Evolutionary conservation across 2,329 filamentous ascomycete species (phyloP).

Genomic region (Hansfordia pulvinata): DNA sequence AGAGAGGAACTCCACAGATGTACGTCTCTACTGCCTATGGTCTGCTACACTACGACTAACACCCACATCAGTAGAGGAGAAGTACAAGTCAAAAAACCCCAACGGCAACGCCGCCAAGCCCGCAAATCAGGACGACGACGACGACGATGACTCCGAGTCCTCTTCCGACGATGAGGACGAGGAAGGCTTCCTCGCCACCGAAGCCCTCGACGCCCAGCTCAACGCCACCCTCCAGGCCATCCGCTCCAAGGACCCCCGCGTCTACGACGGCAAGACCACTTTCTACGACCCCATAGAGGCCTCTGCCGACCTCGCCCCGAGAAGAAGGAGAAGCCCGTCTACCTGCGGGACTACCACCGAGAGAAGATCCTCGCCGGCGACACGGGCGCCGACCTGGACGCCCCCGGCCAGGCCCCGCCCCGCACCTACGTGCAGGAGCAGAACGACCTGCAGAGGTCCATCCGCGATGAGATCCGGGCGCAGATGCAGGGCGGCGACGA

Average conservation of each 20-base stretch:
- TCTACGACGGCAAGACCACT: conserved; percentile 68
- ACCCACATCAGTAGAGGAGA: conserved; percentile 64
- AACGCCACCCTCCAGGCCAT: conserved; percentile 79
- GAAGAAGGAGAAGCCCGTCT: conserved; percentile 74
- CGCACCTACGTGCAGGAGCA: conserved; percentile 83
- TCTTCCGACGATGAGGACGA: conserved; percentile 80
- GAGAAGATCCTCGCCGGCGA: conserved; percentile 72
- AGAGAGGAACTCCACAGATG: conserved; percentile 68
- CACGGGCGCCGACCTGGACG: conserved; percentile 43
- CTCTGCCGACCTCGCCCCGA: conserved; percentile 15
- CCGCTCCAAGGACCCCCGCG: conserved; percentile 75
- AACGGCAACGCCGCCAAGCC: conserved; percentile 25
- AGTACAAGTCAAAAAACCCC: conserved; percentile 42
- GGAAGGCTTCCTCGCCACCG: conserved; percentile 73
- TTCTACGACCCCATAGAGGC: conserved; percentile 62
- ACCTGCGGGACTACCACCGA: conserved; percentile 80
- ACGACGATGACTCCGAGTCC: conserved; percentile 51
- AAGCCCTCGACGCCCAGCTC: conserved; percentile 76
- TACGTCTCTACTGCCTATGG: conserved; percentile 21
- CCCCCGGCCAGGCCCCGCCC: conserved; percentile 33
- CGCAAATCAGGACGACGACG: conserved; percentile 30
- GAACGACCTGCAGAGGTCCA: conserved; percentile 61
- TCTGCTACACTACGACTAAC: conserved; percentile 5
- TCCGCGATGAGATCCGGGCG: conserved; percentile 71
- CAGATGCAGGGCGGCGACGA: conserved; percentile 35